Conservation (phyloP, 257 asterid genomes). For the Jacaranda copaia region DNA sequence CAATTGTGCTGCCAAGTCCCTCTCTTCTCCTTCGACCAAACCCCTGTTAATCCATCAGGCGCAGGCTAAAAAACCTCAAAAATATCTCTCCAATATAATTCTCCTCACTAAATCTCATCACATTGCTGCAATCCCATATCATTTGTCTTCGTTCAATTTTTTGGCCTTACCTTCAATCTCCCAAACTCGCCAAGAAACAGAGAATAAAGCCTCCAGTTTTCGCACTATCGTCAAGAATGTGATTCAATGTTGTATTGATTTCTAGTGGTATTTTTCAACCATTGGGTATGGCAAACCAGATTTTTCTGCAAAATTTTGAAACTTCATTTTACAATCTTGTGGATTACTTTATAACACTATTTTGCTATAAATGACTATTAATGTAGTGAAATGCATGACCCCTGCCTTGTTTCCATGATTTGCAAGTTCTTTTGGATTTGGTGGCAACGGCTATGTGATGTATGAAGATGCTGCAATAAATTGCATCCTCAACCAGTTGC, state of each 20-base stretch:
- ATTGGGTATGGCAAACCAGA: not conserved
- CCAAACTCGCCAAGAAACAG: not conserved
- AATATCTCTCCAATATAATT: no score
- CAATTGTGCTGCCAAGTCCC: no score
- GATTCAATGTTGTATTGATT: not conserved
- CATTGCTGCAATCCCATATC: not conserved
- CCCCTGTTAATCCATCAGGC: no score
- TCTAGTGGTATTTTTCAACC: constrained; percentile 9
- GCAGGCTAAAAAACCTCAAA: no score
- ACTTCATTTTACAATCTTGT: not conserved
- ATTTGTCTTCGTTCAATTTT: not conserved
- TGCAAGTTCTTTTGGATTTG: not conserved
- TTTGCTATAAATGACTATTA: not conserved
- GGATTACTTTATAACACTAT: not conserved
- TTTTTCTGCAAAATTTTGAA: not conserved
- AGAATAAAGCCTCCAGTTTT: not conserved
- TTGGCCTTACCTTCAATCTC: not conserved
- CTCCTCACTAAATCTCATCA: no score
- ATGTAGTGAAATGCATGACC: not conserved
- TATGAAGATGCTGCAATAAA: no score
- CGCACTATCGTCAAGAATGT: not conserved
- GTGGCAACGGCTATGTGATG: not conserved
- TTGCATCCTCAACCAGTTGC: no score
- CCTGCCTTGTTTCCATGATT: no score
- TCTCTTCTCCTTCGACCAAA: no score